A percentile compares a stretch with the other conserved stretches of the same genome.
Evolutionary conservation across 352 stramenopile species (phyloP).

Genomic region (Saprolegnia parasitica): DNA sequence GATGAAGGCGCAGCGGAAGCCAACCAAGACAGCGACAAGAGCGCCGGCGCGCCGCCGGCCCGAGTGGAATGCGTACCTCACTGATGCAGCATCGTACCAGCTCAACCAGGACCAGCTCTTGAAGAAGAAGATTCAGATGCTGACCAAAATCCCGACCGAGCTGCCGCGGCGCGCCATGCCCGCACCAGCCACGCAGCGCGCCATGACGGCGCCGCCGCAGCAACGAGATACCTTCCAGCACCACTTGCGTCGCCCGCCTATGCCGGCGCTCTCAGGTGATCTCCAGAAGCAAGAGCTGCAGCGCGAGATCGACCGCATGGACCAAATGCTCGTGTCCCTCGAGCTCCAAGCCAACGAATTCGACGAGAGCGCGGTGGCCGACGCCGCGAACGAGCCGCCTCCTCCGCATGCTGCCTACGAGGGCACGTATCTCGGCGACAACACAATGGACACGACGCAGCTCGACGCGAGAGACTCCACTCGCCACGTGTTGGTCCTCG

Average conservation of each 20-base stretch:
- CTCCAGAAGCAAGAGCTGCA: slow-evolving; percentile 24
- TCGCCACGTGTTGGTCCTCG: neutral
- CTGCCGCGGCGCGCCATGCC: neutral
- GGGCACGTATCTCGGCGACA: neutral
- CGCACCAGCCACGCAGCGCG: neutral
- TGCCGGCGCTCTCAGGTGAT: neutral
- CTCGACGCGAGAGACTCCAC: neutral
- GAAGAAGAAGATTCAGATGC: slow-evolving; percentile 28
- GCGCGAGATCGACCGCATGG: slow-evolving; percentile 26
- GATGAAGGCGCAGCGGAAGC: neutral
- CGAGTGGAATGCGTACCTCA: slow-evolving; percentile 28
- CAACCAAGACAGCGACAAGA: neutral
- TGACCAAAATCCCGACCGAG: slow-evolving; percentile 29
- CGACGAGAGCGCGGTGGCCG: neutral
- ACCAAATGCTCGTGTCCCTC: slow-evolving; percentile 23
- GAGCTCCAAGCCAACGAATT: slow-evolving; percentile 25
- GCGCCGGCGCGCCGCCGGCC: slow-evolving; percentile 8
- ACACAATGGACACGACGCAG: neutral
- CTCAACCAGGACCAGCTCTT: slow-evolving; percentile 24
- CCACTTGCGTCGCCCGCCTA: slow-evolving; percentile 4
- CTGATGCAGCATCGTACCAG: slow-evolving; percentile 18
- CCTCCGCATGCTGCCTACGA: neutral
- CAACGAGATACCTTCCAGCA: slow-evolving; percentile 13
- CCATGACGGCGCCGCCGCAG: neutral
- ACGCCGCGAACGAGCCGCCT: neutral